Percentiles rank a stretch among this genome's conserved stretches.
These are phyloP conservation scores for Wallacemonas sp. DNA, from an alignment of 208 protist genomes.

Conservation along the genomic window DNA sequence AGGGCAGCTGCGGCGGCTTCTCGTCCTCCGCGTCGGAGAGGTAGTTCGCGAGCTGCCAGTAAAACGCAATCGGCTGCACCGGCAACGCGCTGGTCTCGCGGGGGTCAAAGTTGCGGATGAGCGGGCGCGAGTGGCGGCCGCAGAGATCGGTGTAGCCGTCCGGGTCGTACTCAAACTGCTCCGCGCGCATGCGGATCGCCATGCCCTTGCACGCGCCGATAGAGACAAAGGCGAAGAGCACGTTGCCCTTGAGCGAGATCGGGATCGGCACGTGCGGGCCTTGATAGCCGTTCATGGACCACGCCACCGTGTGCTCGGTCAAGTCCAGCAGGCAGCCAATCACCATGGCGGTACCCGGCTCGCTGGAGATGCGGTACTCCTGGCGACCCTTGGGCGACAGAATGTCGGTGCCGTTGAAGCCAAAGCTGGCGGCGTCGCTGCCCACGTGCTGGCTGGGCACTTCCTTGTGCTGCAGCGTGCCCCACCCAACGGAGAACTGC, in stretches of 20 bases:
- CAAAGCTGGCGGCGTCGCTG: constrained; percentile 85
- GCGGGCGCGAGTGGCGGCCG: constrained; percentile 57
- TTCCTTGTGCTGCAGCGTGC: constrained; percentile 73
- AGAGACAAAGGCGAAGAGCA: constrained; percentile 82
- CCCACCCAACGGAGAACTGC: constrained; percentile 88
- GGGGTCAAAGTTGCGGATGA: constrained; percentile 47
- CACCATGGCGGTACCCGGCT: constrained; percentile 51
- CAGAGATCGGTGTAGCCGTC: constrained; percentile 85
- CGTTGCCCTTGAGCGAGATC: constrained; percentile 40
- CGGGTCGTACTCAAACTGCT: constrained; percentile 83
- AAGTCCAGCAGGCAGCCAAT: constrained; percentile 89
- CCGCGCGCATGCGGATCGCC: constrained; percentile 60
- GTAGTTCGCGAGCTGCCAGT: constrained; percentile 80
- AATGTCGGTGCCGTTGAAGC: constrained; percentile 81
- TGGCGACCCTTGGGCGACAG: constrained; percentile 65
- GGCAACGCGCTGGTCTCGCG: constrained; percentile 47
- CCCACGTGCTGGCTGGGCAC: constrained; percentile 88
- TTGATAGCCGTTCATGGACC: constrained; percentile 82
- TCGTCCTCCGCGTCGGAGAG: constrained; percentile 74
- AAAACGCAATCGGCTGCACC: constrained; percentile 67
- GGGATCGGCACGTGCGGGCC: constrained; percentile 82
- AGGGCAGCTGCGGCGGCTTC: constrained; percentile 10
- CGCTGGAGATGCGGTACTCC: constrained; percentile 77
- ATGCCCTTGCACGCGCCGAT: constrained; percentile 82
- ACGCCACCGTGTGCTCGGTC: constrained; percentile 68